Conservation (phyloP, 768 basidiomycete species). For the Pleurotus citrinopileatus region DNA sequence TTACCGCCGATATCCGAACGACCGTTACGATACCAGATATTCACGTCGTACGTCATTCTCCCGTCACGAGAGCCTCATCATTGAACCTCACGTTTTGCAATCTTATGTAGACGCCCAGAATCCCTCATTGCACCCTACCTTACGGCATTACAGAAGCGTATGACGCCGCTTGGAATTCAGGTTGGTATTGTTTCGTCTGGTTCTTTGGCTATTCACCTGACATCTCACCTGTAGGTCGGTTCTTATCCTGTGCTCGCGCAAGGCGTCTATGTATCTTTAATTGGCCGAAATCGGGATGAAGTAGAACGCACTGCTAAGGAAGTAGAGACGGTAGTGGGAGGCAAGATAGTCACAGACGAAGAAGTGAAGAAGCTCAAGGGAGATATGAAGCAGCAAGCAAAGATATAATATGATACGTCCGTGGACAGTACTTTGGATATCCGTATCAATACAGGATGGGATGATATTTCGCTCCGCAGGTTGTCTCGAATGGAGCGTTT, state of each 20-base stretch:
- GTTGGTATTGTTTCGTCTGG: conserved; percentile 69
- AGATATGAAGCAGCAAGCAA: conserved; percentile 12
- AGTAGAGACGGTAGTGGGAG: conserved; percentile 57
- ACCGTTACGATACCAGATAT: conserved; percentile 79
- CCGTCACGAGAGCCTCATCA: not conserved
- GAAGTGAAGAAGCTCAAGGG: conserved; percentile 55
- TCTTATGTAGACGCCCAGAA: conserved; percentile 61
- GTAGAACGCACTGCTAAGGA: conserved; percentile 58
- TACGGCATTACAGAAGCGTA: conserved; percentile 69
- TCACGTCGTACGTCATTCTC: conserved; percentile 59
- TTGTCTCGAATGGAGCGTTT: too few relatives aligned
- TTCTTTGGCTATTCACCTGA: not conserved
- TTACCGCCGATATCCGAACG: conserved; percentile 74
- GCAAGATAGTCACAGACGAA: conserved; percentile 60
- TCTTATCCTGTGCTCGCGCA: conserved; percentile 23
- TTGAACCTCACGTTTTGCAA: not conserved
- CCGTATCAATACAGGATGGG: too few relatives aligned
- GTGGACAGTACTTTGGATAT: too few relatives aligned
- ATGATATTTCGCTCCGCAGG: too few relatives aligned
- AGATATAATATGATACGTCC: conserved; percentile 1
- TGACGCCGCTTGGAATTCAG: conserved; percentile 73
- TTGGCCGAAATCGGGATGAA: conserved; percentile 49
- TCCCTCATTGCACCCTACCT: conserved; percentile 83
- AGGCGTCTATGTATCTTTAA: conserved; percentile 60
- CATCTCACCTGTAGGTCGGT: conserved; percentile 15